Evolutionary conservation across 352 stramenopile genomes (phyloP), one percentile per base, ranked within the genome.

Genomic region (Globisporangium cylindrosporum): DNA sequence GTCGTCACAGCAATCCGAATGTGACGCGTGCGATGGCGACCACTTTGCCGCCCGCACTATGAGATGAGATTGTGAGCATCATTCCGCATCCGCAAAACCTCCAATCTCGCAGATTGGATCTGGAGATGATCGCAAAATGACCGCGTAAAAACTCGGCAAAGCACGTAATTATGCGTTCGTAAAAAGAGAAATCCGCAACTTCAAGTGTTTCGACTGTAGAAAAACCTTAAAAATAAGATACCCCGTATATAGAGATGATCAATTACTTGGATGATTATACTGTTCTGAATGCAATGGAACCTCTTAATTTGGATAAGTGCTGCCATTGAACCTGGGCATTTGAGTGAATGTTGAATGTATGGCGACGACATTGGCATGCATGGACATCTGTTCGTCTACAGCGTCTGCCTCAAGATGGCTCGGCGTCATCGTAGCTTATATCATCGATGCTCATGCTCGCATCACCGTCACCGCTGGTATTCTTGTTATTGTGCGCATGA

Each of bases 401-500:
- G 55, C 20, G 20, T 20, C 55, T 48, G 9, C 29, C n/a, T 8
- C 0, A 22, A 14, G 15, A 14, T 24, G 29, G 8, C 18, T 29
- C 29, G 7, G 7, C 55, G 29, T 43, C 55, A 15, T 61, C 24
- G 15, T 48, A 61, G 7, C 18, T 32, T 34, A 8, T 36, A 6
- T 60, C 20, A 9, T 46, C 29, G 15, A 57, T 55, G 53, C 48
- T 5, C 29, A 9, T 38, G 48, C 38, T 32, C 15, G 27, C n/a
- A 22, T 32, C 29, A 15, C 38, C 38, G 20, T 5, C 27, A 4
- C 22, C 49, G 18, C 54, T 34, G 18, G 56, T 36, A 41, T 53
- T 24, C 1, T 9, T 67, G 1, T 62, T 59, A 2, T 73, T 58
- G 14, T 68, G 29, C 4, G 71, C 46, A 18, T 68, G 32, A 29